A percentile compares a stretch with the other conserved stretches of the same genome.
These are phyloP conservation scores for Lactarius akahatsu DNA, from an alignment of 768 basidiomycete genomes.

Conservation along the genomic window DNA sequence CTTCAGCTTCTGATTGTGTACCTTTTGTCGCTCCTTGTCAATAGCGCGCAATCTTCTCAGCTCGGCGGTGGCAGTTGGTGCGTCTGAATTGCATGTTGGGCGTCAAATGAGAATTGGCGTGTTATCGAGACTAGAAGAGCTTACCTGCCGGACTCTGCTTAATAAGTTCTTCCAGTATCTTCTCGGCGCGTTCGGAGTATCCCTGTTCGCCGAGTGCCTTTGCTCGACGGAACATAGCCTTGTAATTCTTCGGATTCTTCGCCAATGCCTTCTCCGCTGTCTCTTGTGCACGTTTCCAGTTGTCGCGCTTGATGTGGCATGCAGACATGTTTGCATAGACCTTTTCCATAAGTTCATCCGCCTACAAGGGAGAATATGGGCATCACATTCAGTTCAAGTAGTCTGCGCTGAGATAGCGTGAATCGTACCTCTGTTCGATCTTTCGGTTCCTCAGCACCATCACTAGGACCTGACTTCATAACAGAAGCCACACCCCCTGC, in stretches of 20 bases:
- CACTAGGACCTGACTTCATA: slow-evolving; percentile 12
- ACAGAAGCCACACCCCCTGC: slow-evolving; percentile 15
- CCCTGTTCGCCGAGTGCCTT: slow-evolving; percentile 78
- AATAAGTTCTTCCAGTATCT: slow-evolving; percentile 62
- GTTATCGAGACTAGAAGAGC: slow-evolving; percentile 11
- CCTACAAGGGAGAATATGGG: slow-evolving; percentile 42
- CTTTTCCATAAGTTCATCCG: slow-evolving; percentile 75
- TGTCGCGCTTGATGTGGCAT: slow-evolving; percentile 75
- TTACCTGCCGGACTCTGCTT: slow-evolving; percentile 61
- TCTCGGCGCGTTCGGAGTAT: slow-evolving; percentile 70
- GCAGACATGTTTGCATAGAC: slow-evolving; percentile 85
- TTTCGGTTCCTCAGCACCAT: slow-evolving; percentile 39
- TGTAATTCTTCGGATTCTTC: slow-evolving; percentile 74
- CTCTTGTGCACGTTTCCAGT: slow-evolving; percentile 76
- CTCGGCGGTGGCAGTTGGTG: slow-evolving; percentile 60
- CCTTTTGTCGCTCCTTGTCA: slow-evolving; percentile 67
- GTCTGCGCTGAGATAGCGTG: background rate
- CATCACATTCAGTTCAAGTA: background rate
- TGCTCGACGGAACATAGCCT: slow-evolving; percentile 78
- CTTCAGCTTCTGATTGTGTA: slow-evolving; percentile 69
- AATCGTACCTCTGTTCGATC: slow-evolving; percentile 64
- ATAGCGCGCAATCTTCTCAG: slow-evolving; percentile 55
- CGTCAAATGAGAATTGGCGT: background rate
- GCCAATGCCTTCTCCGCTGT: slow-evolving; percentile 81
- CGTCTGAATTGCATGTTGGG: slow-evolving; percentile 42